Base-by-base conservation (phyloP, 2,329 filamentous ascomycete species). In the Apiospora sp. region DNA sequence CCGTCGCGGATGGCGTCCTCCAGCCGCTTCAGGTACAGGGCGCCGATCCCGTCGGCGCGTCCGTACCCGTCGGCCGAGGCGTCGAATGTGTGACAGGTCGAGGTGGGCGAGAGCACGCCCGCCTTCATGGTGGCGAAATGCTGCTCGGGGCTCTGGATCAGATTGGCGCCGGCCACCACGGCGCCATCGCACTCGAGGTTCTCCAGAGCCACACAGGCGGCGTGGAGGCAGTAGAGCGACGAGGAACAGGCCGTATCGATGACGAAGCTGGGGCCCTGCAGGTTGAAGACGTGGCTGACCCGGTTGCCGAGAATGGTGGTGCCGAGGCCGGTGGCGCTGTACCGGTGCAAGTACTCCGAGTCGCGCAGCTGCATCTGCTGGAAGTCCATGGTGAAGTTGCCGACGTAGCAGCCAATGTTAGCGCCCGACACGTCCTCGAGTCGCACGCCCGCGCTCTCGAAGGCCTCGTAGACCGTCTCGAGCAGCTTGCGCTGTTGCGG, bases 11-110 rank as follows among this genome's bases (percentile, higher is more conserved):
- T 68, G 0, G n/a, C n/a, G n/a, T n/a, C n/a, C n/a, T n/a, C n/a
- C n/a, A n/a, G n/a, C n/a, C n/a, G n/a, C 77, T 88, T 88, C 0
- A 88, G 73, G 0, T 87, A 72, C 0, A 89, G 48, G 1, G 83
- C 80, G 0, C 78, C 83, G 0, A 84, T 76, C 3, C 86, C 87
- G 73, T 89, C 87, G 0, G 86, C 87, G 14, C 86, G 80, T 0
- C 80, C 84, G 74, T 88, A 90, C 0, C 88, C 88, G 72, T 86
- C 80, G 8, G 71, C 71, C 10, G 30, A 19, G 16, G 49, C 48
- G 27, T 70, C 67, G 67, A 72, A 72, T 34, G 48, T 72, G 46
- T 70, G 69, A 27, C 71, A 70, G 13, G 30, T 46, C 1, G 67
- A 67, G 30, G 69, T 54, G 7, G 37, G 16, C 7, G 67, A 27